Base-by-base conservation (phyloP, 768 basidiomycete species). In the Lyophyllum semitale region DNA sequence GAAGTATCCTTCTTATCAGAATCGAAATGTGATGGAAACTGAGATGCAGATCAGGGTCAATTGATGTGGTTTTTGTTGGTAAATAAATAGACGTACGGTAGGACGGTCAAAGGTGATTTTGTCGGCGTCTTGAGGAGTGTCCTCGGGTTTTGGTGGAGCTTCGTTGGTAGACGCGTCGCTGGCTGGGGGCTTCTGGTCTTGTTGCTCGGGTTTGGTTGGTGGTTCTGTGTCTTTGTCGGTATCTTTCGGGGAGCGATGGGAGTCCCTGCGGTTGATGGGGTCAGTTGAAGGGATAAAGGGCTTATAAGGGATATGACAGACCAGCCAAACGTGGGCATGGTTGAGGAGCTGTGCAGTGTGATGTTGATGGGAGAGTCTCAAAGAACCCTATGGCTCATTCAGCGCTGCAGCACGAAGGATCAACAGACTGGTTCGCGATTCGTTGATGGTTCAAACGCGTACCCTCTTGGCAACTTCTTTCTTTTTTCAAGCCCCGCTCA, bases 1-100 rank as follows among this genome's bases (percentile, higher is more conserved):
- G 26, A 8, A 23, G 48, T 57, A 46, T 61, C 65, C 59, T 70
- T 72, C 68, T 77, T 75, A 76, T 75, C 69, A 64, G 69, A 63
- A 66, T 70, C 65, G 63, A 66, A 57, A 53, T 59, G 58, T 69
- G 67, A 65, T 68, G 66, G 54, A 62, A 72, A 71, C 73, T 77
- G 41, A 51, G 57, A 57, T 54, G 54, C 40, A 52, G 63, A 73
- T 70, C 68, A 73, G 67, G 71, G 66, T 68, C 71, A 68, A 48
- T 59, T 67, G 67, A 66, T 67, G 65, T 61, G 62, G 60, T 64
- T 58, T 63, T 57, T 64, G 65, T 62, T 48, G 40, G 56, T 65
- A 68, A 68, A 63, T 30, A 62, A 66, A 66, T 61, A 65, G 63
- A 68, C 65, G 61, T 58, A 73, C 69, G 66, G 72, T 71, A 49